A percentile compares a stretch with the other conserved stretches of the same genome.
Conservation (phyloP, 495 filamentous ascomycete genomes). For the Penicillium argentinense region DNA sequence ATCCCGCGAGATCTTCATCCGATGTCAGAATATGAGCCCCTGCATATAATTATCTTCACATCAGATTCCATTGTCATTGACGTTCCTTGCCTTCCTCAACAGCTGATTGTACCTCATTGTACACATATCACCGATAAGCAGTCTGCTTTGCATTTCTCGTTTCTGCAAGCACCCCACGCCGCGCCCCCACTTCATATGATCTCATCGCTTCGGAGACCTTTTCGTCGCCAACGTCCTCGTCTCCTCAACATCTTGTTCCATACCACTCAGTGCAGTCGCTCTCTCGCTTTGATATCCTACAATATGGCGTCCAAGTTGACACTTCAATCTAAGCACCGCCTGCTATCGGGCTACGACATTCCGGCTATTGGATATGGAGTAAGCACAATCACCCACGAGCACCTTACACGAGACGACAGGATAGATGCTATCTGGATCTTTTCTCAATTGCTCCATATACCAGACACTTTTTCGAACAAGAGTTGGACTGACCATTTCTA, state of each 20-base stretch:
- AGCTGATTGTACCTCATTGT: too few relatives aligned
- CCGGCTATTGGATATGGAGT: constrained; percentile 75
- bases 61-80: too few relatives aligned
- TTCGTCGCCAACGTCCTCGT: not conserved
- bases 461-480: not conserved
- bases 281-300: not conserved
- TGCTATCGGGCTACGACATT: constrained; percentile 79
- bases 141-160: too few relatives aligned
- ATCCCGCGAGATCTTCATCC: too few relatives aligned
- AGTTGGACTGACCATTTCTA: constrained; percentile 2
- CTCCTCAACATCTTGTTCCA: constrained; percentile 1
- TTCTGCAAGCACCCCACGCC: constrained; percentile 6
- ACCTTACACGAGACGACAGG: not conserved
- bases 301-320: constrained; percentile 30
- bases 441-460: too few relatives aligned
- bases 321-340: constrained; percentile 33
- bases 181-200: constrained; percentile 19
- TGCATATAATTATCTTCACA: too few relatives aligned
- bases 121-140: too few relatives aligned
- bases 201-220: constrained; percentile 12
- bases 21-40: too few relatives aligned
- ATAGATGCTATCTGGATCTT: not conserved
- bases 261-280: not conserved
- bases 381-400: constrained; percentile 31
- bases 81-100: too few relatives aligned